phyloP scores from a whole-genome alignment of 495 filamentous ascomycete species.

The Parmelia sp. region DNA sequence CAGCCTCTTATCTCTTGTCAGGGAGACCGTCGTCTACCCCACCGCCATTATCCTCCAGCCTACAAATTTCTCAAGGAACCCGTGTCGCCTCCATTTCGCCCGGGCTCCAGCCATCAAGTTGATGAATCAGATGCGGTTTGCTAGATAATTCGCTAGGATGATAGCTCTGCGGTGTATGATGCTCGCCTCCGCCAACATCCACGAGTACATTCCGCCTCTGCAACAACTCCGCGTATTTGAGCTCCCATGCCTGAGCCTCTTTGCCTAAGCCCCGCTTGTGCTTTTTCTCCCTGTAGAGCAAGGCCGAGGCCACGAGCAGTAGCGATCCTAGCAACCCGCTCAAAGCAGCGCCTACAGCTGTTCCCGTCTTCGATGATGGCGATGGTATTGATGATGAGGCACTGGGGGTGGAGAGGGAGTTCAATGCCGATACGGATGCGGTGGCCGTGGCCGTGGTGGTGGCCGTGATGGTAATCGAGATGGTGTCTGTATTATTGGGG shows the following conservation, averaged over 20 bases:
- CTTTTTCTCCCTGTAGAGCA: not conserved
- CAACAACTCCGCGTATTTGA: not conserved
- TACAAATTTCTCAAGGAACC: not conserved
- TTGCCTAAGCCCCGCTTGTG: not conserved
- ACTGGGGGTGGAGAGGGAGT: not conserved
- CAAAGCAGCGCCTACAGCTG: not conserved
- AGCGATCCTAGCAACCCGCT: not conserved
- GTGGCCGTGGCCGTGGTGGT: not conserved
- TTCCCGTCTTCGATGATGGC: not conserved
- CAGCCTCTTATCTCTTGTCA: too few relatives aligned
- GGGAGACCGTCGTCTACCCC: too few relatives aligned
- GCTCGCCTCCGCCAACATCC: not conserved
- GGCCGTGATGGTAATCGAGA: not conserved
- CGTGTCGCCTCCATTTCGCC: not conserved
- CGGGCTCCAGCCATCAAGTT: conserved; percentile 2
- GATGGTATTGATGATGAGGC: not conserved
- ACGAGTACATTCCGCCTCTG: too few relatives aligned
- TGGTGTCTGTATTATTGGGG: not conserved
- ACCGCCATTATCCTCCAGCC: too few relatives aligned
- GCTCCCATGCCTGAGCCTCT: not conserved
- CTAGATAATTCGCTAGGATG: not conserved
- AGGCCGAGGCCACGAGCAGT: not conserved
- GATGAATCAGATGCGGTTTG: not conserved
- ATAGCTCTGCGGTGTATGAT: not conserved
- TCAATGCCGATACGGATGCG: not conserved